Base-by-base conservation (phyloP, 192 early-diverging fungal species). In the Thoreauomyces humboldtii region DNA sequence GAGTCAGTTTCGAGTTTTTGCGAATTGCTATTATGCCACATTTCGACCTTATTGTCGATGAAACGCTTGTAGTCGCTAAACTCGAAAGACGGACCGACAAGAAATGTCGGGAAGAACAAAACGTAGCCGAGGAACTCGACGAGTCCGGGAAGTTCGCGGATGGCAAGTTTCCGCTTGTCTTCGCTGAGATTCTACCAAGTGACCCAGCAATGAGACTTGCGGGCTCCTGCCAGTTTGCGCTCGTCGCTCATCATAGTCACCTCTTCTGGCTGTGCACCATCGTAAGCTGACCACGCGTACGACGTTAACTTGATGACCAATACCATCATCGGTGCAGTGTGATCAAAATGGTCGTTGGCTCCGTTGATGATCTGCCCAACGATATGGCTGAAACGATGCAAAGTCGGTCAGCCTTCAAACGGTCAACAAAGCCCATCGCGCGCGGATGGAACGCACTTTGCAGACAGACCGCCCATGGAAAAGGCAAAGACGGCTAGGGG, bases 291-390 rank as follows among this genome's bases (percentile, higher is more conserved):
- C 75, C 89, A 97, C 0, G 91, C 92, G 77, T 91, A 92, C 9
- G 88, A 87, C 19, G 92, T 91, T 38, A 93, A 69, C 65, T 95
- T 95, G 59, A 95, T 94, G n/a, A 92, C 88, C 48, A 95, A 74
- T 24, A 96, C 83, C 96, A 98, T 98, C 73, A 94, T 89, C 1
- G 93, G 91, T 12, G 91, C 90, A 9, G 96, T 91, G 56, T 89
- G 79, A 76, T 98, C 94, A 67, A 92, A 81, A 21, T 73, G 70
- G 15, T 80, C 82, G 54, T 80, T 72, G 12, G 72, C 69, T 11
- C 71, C 64, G 50, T 77, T 17, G 32, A 65, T 43, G 14, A 76
- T 11, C 37, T 76, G 73, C 15, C 63, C 42, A 14, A 32, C 6
- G 19, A 76, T 22, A 35, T 69, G 66, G 55, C 69, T 72, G 31